Base-by-base conservation (phyloP, 83 land plant genomes). In the Diphasiastrum complanatum region DNA sequence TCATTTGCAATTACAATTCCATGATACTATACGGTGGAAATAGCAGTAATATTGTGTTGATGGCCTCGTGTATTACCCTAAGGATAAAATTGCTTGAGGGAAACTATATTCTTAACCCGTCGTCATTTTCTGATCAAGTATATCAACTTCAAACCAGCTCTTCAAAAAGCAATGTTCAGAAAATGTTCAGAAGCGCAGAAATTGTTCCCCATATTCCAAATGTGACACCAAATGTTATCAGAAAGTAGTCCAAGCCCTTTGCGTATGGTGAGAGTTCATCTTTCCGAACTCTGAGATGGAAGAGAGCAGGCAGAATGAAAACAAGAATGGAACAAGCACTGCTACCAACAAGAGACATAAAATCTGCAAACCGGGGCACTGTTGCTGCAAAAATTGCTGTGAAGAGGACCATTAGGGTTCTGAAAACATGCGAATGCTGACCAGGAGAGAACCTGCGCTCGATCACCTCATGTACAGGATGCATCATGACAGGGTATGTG, bases 401-500 rank as follows among this genome's bases (percentile, higher is more conserved):
- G 11, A 29, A 12, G 33, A 69, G 23, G 1, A 69, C 66, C 1
- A 61, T 25, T 30, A 61, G 25, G 45, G 66, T 31, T 52, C 73
- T 36, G 18, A 69, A 52, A 25, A 69, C 28, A 54, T 45, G 60
- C 33, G 30, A 27, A 45, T 24, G 38, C 25, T 37, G 33, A 25
- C 70, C 71, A 61, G 47, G 62, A n/a, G 38, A 23, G 18, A 74
- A 62, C 32, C 69, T 65, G 10, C 63, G 54, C 75, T 75, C 75
- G 18, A 71, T 14, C 2, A 75, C 48, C 75, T 75, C 76, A 45
- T 75, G 43, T 5, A 75, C 78, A 20, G 78, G 78, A 26, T 63
- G 47, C 78, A 75, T 75, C 78, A 75, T 75, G 50, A 75, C 75
- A 20, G 78, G 76, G 40, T 53, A 75, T 19, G 78, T 75, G 36